Base-by-base conservation (phyloP, 2,329 filamentous ascomycete species). In the Epichloe glyceriae region DNA sequence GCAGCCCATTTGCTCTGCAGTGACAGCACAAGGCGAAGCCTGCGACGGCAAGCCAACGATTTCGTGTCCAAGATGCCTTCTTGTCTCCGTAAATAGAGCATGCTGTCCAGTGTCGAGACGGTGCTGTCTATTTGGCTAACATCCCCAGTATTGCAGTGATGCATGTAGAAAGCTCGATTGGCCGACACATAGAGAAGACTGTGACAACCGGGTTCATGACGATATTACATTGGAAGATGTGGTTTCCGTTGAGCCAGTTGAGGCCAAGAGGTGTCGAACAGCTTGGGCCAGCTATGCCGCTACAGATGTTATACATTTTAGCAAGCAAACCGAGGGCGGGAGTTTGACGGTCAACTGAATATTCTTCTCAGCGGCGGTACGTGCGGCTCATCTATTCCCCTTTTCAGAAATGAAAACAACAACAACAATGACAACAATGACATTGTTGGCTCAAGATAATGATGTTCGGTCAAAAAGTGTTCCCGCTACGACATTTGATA, bases 251-350 rank as follows among this genome's bases (percentile, higher is more conserved):
- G 17, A 10, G 17, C 5, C 19, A 46, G 5, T 7, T 3, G 10
- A 39, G 15, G 5, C 10, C 15, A 5, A 17, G 14, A 41, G 20
- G 8, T 3, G 4, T 14, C 6, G 4, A 1, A 43, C 19, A 3
- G 56, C 52, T 38, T 63, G 58, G 59, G 47, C 48, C 33, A 49
- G 44, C 3, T 56, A 58, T 14, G 49, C 57, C 2, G 59, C 62
- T 6, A 56, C 55, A 0, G 62, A 64, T 49, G 41, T 63, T 2
- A 37, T 64, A 22, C 57, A 59, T n/a, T 35, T 64, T 2, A 53
- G 54, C 11, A 57, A 56, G 38, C 37, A 47, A 12, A 60, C 61
- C 19, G 62, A 64, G 39, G 62, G 62, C 2, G 30, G n/a, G 46
- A 53, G 0, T 63, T 55, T 33, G 50, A 57, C 5, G 57, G 55